Conservation (phyloP, 306 rosid species). For the Acmispon strigosus region DNA sequence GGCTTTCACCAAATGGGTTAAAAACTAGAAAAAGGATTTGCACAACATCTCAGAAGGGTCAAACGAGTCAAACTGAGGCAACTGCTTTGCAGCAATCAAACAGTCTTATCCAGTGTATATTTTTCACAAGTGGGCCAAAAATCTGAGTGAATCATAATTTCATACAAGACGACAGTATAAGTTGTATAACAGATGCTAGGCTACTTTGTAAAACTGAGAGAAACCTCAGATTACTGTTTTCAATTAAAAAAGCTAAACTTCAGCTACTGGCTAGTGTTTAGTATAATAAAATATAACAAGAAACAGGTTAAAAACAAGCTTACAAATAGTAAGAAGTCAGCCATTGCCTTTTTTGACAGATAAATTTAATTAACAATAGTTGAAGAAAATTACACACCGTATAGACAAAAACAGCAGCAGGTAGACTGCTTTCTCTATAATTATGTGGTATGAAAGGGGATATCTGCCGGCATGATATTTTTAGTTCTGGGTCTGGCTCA, state of each 20-base stretch:
- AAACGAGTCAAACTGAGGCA: not conserved
- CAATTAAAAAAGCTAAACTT: conserved; percentile 1
- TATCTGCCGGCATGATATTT: conserved; percentile 92
- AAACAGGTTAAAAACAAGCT: not conserved
- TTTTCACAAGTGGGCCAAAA: not conserved
- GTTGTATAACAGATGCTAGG: not conserved
- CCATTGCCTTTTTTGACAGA: not conserved
- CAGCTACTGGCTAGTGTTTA: not conserved
- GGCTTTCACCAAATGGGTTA: not conserved
- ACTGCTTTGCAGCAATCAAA: not conserved
- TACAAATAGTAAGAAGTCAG: conserved; percentile 2
- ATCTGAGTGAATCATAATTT: not conserved
- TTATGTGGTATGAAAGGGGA: conserved; percentile 96
- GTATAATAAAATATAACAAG: not conserved
- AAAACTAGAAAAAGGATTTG: not conserved
- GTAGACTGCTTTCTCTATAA: conserved; percentile 94
- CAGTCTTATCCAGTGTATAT: not conserved
- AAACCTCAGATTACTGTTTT: not conserved
- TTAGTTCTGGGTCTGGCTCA: conserved; percentile 96
- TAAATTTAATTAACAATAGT: not conserved
- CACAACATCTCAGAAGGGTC: not conserved
- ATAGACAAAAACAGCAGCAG: conserved; percentile 90
- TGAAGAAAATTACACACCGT: conserved; percentile 49
- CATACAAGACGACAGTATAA: not conserved
- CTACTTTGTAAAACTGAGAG: conserved; percentile 7